Conservation (phyloP, 768 basidiomycete genomes). For the Pisolithus sp. region DNA sequence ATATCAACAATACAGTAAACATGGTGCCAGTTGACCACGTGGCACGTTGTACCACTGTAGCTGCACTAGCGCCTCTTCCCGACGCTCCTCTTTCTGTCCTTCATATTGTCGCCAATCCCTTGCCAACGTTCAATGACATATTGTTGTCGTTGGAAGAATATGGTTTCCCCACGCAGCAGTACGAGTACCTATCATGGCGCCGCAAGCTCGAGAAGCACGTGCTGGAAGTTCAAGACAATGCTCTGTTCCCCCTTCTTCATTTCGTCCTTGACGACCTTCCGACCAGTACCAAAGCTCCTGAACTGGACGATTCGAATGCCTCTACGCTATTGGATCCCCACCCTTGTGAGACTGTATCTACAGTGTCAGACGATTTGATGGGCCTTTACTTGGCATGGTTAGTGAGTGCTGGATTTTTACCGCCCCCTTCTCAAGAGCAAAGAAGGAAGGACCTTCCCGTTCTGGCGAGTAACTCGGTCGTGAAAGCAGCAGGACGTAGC, state of each 20-base stretch:
- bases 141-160: conserved; percentile 67
- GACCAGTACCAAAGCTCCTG: conserved; percentile 90
- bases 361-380: conserved; percentile 72
- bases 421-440: conserved; percentile 36
- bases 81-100: conserved; percentile 50
- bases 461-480: conserved; percentile 31
- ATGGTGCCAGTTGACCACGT: conserved; percentile 98
- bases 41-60: conserved; percentile 71
- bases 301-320: conserved; percentile 84
- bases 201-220: conserved; percentile 91
- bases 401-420: conserved; percentile 76
- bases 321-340: conserved; percentile 47
- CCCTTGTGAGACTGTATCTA: conserved; percentile 33
- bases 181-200: conserved; percentile 91
- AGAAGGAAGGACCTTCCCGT: conserved; percentile 45
- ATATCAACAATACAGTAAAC: conserved; percentile 97
- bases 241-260: conserved; percentile 93
- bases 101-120: conserved; percentile 82
- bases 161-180: conserved; percentile 71
- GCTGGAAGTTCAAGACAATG: conserved; percentile 91
- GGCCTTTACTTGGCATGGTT: conserved; percentile 93
- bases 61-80: conserved; percentile 57
- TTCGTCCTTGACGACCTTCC: conserved; percentile 97
- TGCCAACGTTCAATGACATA: conserved; percentile 84
- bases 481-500: conserved; percentile 67